Evolutionary conservation across 345 rosid genomes (phyloP).

Genomic region (Luvunga scandens): DNA sequence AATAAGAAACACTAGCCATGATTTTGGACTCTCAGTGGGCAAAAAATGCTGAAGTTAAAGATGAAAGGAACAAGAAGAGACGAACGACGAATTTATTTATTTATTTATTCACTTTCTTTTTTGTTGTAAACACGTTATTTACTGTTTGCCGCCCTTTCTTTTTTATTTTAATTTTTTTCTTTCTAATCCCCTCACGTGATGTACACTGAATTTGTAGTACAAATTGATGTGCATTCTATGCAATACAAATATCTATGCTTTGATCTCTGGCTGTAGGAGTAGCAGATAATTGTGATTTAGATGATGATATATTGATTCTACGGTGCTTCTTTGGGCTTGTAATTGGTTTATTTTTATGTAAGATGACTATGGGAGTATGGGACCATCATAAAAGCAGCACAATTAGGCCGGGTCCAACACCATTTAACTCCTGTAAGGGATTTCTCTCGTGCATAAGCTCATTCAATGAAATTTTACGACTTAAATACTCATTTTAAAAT

Average conservation of each 20-base stretch:
- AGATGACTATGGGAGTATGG: too few species aligned
- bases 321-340: background rate
- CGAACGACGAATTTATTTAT: background rate
- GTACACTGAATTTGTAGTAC: background rate
- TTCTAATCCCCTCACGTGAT: background rate
- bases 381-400: too few species aligned
- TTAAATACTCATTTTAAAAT: too few species aligned
- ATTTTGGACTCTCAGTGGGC: constrained; percentile 7
- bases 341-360: too few species aligned
- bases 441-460: too few species aligned
- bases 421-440: too few species aligned
- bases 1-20: constrained; percentile 8
- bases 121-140: background rate
- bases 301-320: background rate
- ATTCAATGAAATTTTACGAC: too few species aligned
- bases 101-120: background rate
- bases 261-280: background rate
- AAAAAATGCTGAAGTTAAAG: background rate
- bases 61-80: background rate
- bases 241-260: background rate
- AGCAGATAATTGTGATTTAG: background rate
- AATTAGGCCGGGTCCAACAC: too few species aligned
- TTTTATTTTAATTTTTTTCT: background rate
- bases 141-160: background rate
- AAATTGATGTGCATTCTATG: background rate